A percentile compares a stretch with the other conserved stretches of the same genome.
These are phyloP conservation scores for Aspergillus conjunctus DNA, from an alignment of 495 filamentous ascomycete species.

Conservation along the genomic window DNA sequence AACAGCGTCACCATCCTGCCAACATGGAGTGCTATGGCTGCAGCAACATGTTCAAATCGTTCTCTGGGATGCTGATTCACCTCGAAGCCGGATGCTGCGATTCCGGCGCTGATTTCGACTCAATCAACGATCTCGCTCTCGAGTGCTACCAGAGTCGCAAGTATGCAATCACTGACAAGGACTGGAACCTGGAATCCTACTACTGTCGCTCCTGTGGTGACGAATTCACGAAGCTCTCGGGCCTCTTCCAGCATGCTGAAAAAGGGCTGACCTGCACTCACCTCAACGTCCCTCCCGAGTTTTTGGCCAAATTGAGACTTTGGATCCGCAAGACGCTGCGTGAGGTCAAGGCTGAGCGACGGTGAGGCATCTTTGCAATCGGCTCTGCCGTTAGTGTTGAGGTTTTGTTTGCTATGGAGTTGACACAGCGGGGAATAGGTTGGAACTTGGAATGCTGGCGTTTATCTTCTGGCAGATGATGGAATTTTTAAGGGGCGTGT, in stretches of 20 bases:
- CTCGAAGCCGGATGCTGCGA: conserved; percentile 24
- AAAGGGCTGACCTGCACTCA: conserved; percentile 10
- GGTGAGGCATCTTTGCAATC: not conserved
- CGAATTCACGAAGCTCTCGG: conserved; percentile 19
- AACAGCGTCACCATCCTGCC: conserved; percentile 14
- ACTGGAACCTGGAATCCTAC: conserved; percentile 10
- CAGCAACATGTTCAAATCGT: conserved; percentile 19
- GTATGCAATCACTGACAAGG: conserved; percentile 17
- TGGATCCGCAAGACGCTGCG: not conserved
- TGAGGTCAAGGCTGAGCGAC: not conserved
- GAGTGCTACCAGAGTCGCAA: conserved; percentile 21
- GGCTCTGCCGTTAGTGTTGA: not conserved
- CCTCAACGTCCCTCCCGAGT: not conserved
- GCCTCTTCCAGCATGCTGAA: conserved; percentile 20
- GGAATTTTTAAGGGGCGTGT: too few relatives aligned
- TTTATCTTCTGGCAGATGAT: not conserved
- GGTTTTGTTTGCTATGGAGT: too few relatives aligned
- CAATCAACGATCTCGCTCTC: conserved; percentile 14
- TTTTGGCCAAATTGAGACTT: not conserved
- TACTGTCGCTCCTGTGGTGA: conserved; percentile 14
- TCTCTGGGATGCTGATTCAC: conserved; percentile 23
- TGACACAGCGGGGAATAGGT: too few relatives aligned
- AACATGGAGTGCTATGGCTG: conserved; percentile 26
- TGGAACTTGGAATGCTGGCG: not conserved
- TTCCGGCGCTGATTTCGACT: conserved; percentile 12